Percentiles rank a stretch among this genome's conserved stretches.
Conservation (phyloP, 2,329 filamentous ascomycete genomes). For the Tolypocladium album region DNA sequence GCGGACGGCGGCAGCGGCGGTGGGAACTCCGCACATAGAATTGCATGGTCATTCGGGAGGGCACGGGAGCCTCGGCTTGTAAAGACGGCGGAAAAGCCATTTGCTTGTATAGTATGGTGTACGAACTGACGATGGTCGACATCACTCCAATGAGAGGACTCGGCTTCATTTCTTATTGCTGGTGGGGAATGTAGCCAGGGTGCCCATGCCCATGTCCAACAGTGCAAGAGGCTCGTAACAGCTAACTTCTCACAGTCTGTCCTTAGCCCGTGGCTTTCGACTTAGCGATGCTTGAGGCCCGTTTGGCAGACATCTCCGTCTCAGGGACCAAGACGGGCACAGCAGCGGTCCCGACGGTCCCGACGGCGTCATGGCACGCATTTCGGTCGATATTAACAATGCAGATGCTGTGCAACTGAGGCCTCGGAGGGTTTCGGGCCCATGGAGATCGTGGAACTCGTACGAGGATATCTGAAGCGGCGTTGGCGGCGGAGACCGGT, state of each 20-base stretch:
- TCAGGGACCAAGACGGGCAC: no score
- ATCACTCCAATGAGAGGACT: not conserved
- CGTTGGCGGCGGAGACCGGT: not conserved
- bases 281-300: no score
- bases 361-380: no score
- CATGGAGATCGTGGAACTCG: no score
- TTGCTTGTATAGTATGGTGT: slow-evolving; percentile 5
- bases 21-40: not conserved
- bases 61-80: not conserved
- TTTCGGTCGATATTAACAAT: no score
- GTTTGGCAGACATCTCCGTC: no score
- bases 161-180: not conserved
- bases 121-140: slow-evolving; percentile 5
- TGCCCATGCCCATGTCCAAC: not conserved
- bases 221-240: not conserved
- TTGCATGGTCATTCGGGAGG: not conserved
- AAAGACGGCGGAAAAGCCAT: not conserved
- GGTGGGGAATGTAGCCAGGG: not conserved
- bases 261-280: not conserved
- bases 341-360: no score
- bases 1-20: not conserved
- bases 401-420: no score
- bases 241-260: not conserved
- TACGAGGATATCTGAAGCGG: slow-evolving; percentile 1
- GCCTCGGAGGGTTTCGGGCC: no score